Base-by-base conservation (phyloP, 495 filamentous ascomycete species). In the Tuber magnatum region DNA sequence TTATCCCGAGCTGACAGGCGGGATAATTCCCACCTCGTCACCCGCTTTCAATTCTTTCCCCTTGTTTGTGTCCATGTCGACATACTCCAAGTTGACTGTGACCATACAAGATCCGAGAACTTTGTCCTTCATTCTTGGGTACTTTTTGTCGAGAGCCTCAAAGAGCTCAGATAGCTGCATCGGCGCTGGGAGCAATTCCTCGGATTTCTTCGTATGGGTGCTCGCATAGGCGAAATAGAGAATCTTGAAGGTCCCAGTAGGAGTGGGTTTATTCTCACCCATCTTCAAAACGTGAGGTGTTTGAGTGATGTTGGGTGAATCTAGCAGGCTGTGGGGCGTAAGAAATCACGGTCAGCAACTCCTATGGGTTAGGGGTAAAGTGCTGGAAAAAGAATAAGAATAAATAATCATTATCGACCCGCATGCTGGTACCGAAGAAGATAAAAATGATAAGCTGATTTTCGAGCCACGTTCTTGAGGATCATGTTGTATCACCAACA, bases 11-110 rank as follows among this genome's bases (percentile, higher is more conserved):
- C 95, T 98, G 71, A 98, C 95, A n/a, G 95, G 95, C 43, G 95
- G 95, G 76, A 99, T 97, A 69, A 99, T 91, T 18, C 91, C 96
- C 69, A 98, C 93, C 84, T 99, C 95, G 79, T 95, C 92, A 28
- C 93, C 94, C 35, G 86, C 88, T 74, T 90, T 81, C 75, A 99
- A 92, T 68, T 90, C 83, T 9, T 84, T 80, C 46, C 83, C 81
- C 0, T 83, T 82, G 10, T 82, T 82, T 35, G 83, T 80, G 65
- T 85, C 83, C 40, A 94, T 74, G 84, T 99, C 93, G 46, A 97
- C 90, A 84, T 98, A 99, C 41, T 93, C 88, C 51, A 96, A 84
- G 76, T 97, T 96, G 48, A 98, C 82, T 42, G 96, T 97, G 42
- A 97, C 86, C 22, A 95, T 88, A 81, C 91, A 94, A 80, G 90